Conservation (phyloP, 2,329 filamentous ascomycete species). For the Aureobasidium sp. region DNA sequence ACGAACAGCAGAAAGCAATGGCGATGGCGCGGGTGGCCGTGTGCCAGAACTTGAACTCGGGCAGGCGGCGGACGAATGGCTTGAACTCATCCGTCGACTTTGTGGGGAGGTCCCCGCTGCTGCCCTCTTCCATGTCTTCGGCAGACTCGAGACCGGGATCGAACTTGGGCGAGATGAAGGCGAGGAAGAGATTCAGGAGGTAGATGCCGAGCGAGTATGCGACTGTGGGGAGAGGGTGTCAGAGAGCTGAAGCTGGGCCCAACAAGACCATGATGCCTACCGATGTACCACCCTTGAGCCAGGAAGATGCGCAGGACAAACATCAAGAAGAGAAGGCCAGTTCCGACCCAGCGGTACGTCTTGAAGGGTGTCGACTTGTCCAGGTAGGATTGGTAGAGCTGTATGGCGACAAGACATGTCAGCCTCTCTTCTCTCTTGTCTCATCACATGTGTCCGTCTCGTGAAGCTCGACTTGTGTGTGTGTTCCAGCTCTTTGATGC, state of each 20-base stretch:
- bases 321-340: conserved; percentile 63
- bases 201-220: conserved; percentile 98
- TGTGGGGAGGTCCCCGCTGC: conserved; percentile 62
- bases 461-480: not conserved
- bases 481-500: not conserved
- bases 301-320: conserved; percentile 88
- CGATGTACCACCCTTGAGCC: conserved; percentile 98
- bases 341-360: conserved; percentile 83
- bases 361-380: conserved; percentile 89
- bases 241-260: not conserved
- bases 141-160: conserved; percentile 93
- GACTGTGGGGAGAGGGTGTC: conserved; percentile 47
- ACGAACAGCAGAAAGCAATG: conserved; percentile 81
- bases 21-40: conserved; percentile 79
- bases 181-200: conserved; percentile 96
- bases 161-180: conserved; percentile 97
- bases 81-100: conserved; percentile 97
- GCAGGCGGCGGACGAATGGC: conserved; percentile 89
- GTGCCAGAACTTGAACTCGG: conserved; percentile 99
- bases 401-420: conserved; percentile 19
- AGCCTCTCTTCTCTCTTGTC: not conserved
- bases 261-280: conserved; percentile 43
- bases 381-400: conserved; percentile 92
- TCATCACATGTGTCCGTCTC: not conserved
- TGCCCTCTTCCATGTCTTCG: conserved; percentile 90